Percentiles rank a stretch among this genome's conserved stretches.
Evolutionary conservation across 108 stramenopile species (phyloP).

Genomic region (Cyclostephanos tholiformis): DNA sequence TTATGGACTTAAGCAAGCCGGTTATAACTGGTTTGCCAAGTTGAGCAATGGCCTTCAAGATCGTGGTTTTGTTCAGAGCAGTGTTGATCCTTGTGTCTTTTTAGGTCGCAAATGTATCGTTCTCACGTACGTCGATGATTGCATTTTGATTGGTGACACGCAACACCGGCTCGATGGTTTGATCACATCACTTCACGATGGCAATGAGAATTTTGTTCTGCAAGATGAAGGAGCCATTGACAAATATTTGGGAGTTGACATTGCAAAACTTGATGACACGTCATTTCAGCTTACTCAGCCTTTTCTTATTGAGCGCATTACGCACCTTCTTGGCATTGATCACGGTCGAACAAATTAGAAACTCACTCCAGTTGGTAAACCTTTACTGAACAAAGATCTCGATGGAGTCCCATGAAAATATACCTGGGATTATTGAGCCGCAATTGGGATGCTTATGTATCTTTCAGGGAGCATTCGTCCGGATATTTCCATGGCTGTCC

Average conservation of each 20-base stretch:
- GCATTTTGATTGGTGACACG: slow-evolving; percentile 20
- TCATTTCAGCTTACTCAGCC: slow-evolving; percentile 38
- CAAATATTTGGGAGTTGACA: slow-evolving; percentile 55
- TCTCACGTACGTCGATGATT: no score
- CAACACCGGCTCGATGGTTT: neutral
- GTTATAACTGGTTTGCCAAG: no score
- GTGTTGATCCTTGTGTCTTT: no score
- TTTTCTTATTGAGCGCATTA: slow-evolving; percentile 46
- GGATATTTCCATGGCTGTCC: no score
- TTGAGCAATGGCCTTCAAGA: no score
- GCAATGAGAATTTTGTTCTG: slow-evolving; percentile 7
- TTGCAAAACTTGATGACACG: slow-evolving; percentile 24
- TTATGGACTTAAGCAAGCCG: slow-evolving; percentile 27
- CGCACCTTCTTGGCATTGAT: neutral
- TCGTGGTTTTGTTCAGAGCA: no score
- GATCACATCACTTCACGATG: slow-evolving; percentile 11
- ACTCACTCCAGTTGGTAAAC: no score
- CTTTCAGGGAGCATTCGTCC: no score
- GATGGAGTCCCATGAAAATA: no score
- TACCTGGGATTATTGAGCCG: slow-evolving; percentile 43
- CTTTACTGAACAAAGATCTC: slow-evolving; percentile 40
- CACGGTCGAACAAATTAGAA: neutral
- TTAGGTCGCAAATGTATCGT: no score
- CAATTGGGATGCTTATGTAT: slow-evolving; percentile 58
- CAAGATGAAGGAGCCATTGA: no score